Evolutionary conservation across 1,284 basidiomycete genomes (phyloP).

Genomic region (Sparassis latifolia): DNA sequence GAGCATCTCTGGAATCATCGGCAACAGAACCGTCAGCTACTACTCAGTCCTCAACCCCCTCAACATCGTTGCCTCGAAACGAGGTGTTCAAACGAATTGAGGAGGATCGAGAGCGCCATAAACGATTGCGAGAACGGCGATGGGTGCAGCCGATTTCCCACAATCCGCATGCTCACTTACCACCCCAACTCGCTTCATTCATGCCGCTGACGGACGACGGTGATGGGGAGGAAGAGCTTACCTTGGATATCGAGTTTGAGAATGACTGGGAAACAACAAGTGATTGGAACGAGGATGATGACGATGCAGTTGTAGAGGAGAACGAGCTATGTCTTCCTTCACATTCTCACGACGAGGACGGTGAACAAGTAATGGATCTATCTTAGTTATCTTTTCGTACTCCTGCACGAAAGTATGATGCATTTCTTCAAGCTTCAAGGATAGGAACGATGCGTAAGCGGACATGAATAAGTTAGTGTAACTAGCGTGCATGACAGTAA

Average conservation of each 20-base stretch:
- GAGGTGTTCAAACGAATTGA: slow-evolving; percentile 89
- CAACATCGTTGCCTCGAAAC: slow-evolving; percentile 41
- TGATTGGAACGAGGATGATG: slow-evolving; percentile 86
- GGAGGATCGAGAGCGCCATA: slow-evolving; percentile 92
- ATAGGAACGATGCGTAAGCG: too few species aligned
- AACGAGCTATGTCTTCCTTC: slow-evolving; percentile 55
- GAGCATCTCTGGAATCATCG: slow-evolving; percentile 23
- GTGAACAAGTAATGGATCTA: slow-evolving; percentile 50
- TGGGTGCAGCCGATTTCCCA: slow-evolving; percentile 82
- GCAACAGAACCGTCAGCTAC: slow-evolving; percentile 17
- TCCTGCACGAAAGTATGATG: too few species aligned
- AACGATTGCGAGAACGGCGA: slow-evolving; percentile 84
- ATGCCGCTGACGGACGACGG: slow-evolving; percentile 44
- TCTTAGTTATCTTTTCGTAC: slow-evolving; percentile 23
- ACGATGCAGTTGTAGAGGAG: slow-evolving; percentile 67
- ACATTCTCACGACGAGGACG: slow-evolving; percentile 21
- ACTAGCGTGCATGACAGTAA: too few species aligned
- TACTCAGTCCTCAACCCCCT: slow-evolving; percentile 13
- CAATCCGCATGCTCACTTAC: slow-evolving; percentile 34
- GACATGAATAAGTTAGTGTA: too few species aligned
- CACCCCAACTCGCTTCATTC: slow-evolving; percentile 50
- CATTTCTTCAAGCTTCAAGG: too few species aligned
- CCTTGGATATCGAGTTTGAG: slow-evolving; percentile 85
- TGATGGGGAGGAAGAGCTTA: slow-evolving; percentile 41
- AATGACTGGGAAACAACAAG: slow-evolving; percentile 88